Conservation (phyloP, 2,329 filamentous ascomycete genomes). For the Fusarium liriodendri region DNA sequence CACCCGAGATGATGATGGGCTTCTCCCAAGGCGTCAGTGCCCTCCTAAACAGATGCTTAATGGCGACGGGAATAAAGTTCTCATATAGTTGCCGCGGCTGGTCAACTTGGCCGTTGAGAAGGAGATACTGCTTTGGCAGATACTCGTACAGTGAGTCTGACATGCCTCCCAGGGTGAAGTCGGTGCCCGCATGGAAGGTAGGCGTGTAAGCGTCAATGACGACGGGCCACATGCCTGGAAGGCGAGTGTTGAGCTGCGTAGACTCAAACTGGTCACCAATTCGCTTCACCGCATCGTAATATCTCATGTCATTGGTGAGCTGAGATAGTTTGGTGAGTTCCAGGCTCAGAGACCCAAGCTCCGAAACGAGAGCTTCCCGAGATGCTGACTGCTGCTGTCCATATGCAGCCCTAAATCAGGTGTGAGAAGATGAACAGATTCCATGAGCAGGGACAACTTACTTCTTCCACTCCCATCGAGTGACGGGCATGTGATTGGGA, state of each 20-base stretch:
- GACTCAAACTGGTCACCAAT: constrained; percentile 66
- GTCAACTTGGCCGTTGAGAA: constrained; percentile 68
- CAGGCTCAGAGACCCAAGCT: constrained; percentile 65
- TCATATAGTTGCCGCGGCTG: constrained; percentile 49
- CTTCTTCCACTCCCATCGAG: constrained; percentile 44
- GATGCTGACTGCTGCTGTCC: constrained; percentile 38
- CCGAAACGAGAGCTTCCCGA: constrained; percentile 40
- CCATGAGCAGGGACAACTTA: constrained; percentile 16
- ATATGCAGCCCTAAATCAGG: constrained; percentile 33
- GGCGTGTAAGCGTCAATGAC: constrained; percentile 56
- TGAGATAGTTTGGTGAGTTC: constrained; percentile 75
- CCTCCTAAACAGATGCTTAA: constrained; percentile 73
- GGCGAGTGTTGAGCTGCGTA: constrained; percentile 62
- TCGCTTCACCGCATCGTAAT: constrained; percentile 70
- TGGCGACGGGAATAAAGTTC: constrained; percentile 55
- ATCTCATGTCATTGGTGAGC: constrained; percentile 68
- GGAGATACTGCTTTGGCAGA: constrained; percentile 72
- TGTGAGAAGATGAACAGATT: constrained; percentile 15
- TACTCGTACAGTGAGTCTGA: constrained; percentile 73
- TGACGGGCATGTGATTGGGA: constrained; percentile 69
- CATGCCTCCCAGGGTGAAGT: constrained; percentile 67
- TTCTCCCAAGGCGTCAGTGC: constrained; percentile 70
- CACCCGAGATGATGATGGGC: constrained; percentile 73
- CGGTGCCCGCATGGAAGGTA: constrained; percentile 49
- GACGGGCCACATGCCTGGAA: constrained; percentile 74